phyloP scores from a whole-genome alignment of 495 filamentous ascomycete species.

The Penicillium goetzii region DNA sequence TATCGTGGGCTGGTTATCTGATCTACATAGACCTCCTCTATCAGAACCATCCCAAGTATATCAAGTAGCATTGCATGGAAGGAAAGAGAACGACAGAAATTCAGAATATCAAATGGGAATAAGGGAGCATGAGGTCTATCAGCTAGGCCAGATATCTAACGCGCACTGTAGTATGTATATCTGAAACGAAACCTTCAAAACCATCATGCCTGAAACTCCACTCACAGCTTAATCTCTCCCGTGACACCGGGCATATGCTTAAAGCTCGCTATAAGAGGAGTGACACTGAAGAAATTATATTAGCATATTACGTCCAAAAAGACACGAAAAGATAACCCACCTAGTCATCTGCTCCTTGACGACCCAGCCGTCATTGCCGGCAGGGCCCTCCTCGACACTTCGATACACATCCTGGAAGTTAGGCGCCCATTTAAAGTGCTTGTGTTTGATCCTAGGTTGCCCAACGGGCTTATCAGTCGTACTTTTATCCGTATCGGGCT shows the following conservation, averaged over 20 bases:
- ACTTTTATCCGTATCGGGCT: slow-evolving; percentile 15
- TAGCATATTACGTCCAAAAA: neutral
- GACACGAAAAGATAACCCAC: slow-evolving; percentile 50
- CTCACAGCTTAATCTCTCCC: slow-evolving; percentile 90
- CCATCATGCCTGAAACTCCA: slow-evolving; percentile 48
- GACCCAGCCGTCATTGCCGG: slow-evolving; percentile 94
- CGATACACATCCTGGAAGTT: slow-evolving; percentile 82
- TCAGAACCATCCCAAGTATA: slow-evolving; percentile 41
- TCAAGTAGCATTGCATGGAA: slow-evolving; percentile 13
- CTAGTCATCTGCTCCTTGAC: slow-evolving; percentile 88
- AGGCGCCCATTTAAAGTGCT: slow-evolving; percentile 94
- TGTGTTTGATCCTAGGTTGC: slow-evolving; percentile 60
- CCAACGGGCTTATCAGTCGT: slow-evolving; percentile 13
- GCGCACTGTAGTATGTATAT: slow-evolving; percentile 34
- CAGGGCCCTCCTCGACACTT: slow-evolving; percentile 75
- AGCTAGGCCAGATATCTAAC: slow-evolving; percentile 40
- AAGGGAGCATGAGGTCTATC: slow-evolving; percentile 32
- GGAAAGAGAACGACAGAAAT: slow-evolving; percentile 11
- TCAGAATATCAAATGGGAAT: slow-evolving; percentile 18
- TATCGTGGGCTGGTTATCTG: slow-evolving; percentile 49
- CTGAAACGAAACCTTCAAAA: slow-evolving; percentile 25
- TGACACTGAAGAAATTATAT: slow-evolving; percentile 62
- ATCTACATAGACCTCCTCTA: slow-evolving; percentile 45
- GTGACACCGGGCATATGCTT: slow-evolving; percentile 71
- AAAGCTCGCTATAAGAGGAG: slow-evolving; percentile 89